Conservation (phyloP, 495 filamentous ascomycete species). For the Xanthoparmelia taractica region DNA sequence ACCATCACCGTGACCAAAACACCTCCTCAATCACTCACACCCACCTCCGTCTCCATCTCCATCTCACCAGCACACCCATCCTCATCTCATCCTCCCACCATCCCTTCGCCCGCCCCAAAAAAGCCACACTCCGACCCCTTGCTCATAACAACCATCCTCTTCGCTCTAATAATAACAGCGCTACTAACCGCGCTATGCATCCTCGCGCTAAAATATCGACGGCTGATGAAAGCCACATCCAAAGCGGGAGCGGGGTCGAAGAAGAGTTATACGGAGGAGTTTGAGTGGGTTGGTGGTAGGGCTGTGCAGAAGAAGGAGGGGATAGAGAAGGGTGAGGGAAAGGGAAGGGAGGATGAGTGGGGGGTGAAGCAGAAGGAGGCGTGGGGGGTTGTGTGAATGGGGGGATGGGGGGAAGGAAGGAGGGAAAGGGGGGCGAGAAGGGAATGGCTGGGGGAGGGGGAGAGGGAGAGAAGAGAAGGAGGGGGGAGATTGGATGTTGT, state of each 20-base stretch:
- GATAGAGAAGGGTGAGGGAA: no score
- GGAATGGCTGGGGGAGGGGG: no score
- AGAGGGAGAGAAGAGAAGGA: no score
- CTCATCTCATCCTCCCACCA: not conserved
- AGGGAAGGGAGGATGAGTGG: not conserved
- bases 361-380: not conserved
- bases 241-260: not conserved
- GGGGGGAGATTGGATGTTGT: no score
- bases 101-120: not conserved
- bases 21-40: no score
- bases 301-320: not conserved
- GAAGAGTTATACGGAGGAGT: not conserved
- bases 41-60: not conserved
- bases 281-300: not conserved
- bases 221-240: no score
- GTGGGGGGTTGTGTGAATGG: not conserved
- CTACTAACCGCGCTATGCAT: not conserved
- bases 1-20: not conserved
- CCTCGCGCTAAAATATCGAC: not conserved
- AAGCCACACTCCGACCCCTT: not conserved
- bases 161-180: not conserved
- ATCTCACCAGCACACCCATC: not conserved
- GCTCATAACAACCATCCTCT: not conserved
- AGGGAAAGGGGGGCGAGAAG: not conserved
- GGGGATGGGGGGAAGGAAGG: not conserved